Evolutionary conservation across 2,329 filamentous ascomycete genomes (phyloP), one percentile per base, ranked within the genome.

Genomic region (Parastagonospora avenae): DNA sequence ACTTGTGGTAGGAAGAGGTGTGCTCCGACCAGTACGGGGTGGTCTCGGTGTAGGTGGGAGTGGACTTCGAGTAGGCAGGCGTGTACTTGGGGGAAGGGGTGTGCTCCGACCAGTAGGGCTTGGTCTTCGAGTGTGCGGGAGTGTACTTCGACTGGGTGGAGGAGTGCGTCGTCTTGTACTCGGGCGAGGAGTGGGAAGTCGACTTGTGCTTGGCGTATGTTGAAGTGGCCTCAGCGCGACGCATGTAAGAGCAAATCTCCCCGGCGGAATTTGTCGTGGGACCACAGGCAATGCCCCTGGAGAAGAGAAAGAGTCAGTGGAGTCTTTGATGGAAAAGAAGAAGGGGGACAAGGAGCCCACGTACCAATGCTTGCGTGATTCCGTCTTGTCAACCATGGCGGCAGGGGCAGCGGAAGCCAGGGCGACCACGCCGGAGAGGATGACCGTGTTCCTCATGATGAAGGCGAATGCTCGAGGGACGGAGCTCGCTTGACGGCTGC

Each of bases 361-460:
- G 15, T 48, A 48, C 46, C 46, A 48, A 10, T 38, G 15, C 8
- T 47, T 32, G 14, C 27, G n/a, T 9, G 48, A 16, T 7, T 24
- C 27, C 36, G 42, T 33, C 14, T 48, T 46, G 30, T 6, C 9
- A 16, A 14, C 16, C 28, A 32, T 36, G 24, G 38, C 44, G 16
- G 45, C 45, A 32, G 47, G 49, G 8, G 46, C 47, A 15, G 57
- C 50, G 19, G 53, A 36, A 40, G 38, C 28, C 27, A 57, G 10
- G 14, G 50, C 49, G 31, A 53, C 38, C 31, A 61, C 48, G 46
- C 55, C 42, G 43, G 48, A 50, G 40, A 61, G 40, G 19, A 57
- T 46, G 35, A 37, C 14, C 15, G 16, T 46, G 37, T 52, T 36
- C 29, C 45, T 54, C 58, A 61, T 61, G 30, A 7, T 46, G 36